Conservation (phyloP, 352 stramenopile species). For the Phytopythium helicoides region DNA sequence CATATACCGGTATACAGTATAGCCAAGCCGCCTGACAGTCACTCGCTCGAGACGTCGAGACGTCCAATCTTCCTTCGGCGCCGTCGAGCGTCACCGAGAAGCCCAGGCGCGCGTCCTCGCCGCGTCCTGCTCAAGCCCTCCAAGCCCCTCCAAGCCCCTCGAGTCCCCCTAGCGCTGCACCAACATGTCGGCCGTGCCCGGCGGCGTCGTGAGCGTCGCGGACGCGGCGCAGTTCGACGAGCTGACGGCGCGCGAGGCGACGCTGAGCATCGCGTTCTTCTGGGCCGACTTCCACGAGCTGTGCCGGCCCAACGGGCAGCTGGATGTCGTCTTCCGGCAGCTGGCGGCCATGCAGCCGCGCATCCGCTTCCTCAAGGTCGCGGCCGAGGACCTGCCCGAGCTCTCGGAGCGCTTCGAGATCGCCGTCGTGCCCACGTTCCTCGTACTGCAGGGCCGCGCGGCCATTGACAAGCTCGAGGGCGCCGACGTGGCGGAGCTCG, state of each 20-base stretch:
- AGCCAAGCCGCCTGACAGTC: too few species aligned
- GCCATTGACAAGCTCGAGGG: conserved; percentile 84
- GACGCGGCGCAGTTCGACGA: conserved; percentile 75
- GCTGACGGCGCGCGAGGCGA: conserved; percentile 68
- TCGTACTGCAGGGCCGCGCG: conserved; percentile 77
- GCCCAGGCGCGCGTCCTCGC: too few species aligned
- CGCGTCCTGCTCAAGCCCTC: not conserved
- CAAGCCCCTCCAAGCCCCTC: too few species aligned
- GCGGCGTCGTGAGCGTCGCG: conserved; percentile 67
- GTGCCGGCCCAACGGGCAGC: conserved; percentile 77
- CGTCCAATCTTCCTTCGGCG: too few species aligned
- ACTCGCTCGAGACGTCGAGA: too few species aligned
- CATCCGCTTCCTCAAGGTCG: conserved; percentile 85
- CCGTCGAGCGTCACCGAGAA: too few species aligned
- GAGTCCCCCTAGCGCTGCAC: too few species aligned
- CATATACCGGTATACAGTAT: too few species aligned
- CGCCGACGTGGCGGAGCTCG: conserved; percentile 79
- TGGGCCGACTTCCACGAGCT: conserved; percentile 85
- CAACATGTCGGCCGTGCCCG: conserved; percentile 39
- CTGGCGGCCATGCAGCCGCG: conserved; percentile 78
- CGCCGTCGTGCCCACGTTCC: conserved; percentile 93
- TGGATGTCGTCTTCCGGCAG: conserved; percentile 84
- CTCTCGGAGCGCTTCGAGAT: conserved; percentile 89
- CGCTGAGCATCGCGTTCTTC: conserved; percentile 81
- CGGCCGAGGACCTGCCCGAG: conserved; percentile 79